Conservation (phyloP, 1,284 basidiomycete genomes). For the Cerrena zonata region DNA sequence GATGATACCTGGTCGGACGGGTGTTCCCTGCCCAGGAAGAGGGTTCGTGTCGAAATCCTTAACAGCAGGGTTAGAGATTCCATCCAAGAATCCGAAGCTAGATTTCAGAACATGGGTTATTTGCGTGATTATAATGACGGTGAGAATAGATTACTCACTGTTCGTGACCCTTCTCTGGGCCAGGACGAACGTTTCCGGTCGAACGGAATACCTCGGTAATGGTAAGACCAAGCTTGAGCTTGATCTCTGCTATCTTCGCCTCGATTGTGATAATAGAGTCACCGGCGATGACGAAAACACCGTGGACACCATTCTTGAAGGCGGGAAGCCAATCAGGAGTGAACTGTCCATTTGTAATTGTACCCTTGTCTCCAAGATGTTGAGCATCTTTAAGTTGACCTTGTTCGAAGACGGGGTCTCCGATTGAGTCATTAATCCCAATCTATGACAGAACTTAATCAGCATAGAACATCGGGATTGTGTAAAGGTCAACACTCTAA, state of each 20-base stretch:
- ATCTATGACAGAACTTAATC: constrained; percentile 14
- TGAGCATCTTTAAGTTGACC: constrained; percentile 29
- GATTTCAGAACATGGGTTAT: neutral
- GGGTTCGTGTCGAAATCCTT: constrained; percentile 28
- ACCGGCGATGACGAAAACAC: constrained; percentile 33
- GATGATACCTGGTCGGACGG: constrained; percentile 30
- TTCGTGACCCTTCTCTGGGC: constrained; percentile 31
- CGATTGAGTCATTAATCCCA: constrained; percentile 31
- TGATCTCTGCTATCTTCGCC: constrained; percentile 9
- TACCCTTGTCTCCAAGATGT: constrained; percentile 19
- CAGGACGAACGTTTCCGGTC: constrained; percentile 30
- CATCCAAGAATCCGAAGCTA: constrained; percentile 36
- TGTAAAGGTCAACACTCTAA: constrained; percentile 2
- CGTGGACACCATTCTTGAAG: constrained; percentile 32
- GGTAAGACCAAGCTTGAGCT: constrained; percentile 17
- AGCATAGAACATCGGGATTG: neutral
- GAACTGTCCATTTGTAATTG: constrained; percentile 16
- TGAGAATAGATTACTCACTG: constrained; percentile 16
- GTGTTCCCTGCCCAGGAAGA: constrained; percentile 30
- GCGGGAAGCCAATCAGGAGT: constrained; percentile 28
- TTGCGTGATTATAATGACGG: neutral
- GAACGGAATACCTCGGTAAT: constrained; percentile 28
- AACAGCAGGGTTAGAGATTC: constrained; percentile 36
- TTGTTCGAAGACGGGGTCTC: constrained; percentile 25
- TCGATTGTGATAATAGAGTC: constrained; percentile 22